Evolutionary conservation across 2,329 filamentous ascomycete species (phyloP).

Genomic region (Clarireedia monteithiana): DNA sequence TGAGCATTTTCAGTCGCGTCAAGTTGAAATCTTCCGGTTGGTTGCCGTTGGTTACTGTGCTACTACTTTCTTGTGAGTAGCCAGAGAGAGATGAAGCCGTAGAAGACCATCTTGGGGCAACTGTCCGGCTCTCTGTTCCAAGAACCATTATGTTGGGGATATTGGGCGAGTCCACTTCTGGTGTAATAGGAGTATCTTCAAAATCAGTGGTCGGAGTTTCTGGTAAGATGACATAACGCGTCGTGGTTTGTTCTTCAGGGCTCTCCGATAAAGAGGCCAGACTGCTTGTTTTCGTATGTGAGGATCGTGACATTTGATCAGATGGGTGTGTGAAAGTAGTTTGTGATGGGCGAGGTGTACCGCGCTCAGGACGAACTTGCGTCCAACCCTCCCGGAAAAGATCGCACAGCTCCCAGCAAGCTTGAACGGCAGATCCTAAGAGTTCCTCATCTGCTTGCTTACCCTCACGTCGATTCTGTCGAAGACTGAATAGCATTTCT

Average conservation of each 20-base stretch:
- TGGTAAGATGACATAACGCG: conserved; percentile 35
- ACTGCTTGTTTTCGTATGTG: conserved; percentile 31
- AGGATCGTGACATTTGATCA: conserved; percentile 23
- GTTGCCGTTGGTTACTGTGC: conserved; percentile 63
- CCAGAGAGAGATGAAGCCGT: conserved; percentile 69
- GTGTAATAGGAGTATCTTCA: conserved; percentile 79
- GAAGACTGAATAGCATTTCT: conserved; percentile 86
- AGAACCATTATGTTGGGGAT: conserved; percentile 85
- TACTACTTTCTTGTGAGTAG: conserved; percentile 66
- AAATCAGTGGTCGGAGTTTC: conserved; percentile 95
- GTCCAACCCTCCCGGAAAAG: conserved; percentile 91
- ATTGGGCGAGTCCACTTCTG: conserved; percentile 65
- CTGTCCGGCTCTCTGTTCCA: conserved; percentile 57
- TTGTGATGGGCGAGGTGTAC: conserved; percentile 76
- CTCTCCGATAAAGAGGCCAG: conserved; percentile 41
- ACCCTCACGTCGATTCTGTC: conserved; percentile 71
- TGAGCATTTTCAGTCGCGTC: conserved; percentile 67
- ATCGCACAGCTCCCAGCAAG: conserved; percentile 91
- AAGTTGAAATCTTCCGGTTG: conserved; percentile 67
- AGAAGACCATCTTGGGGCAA: conserved; percentile 60
- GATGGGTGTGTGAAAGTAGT: conserved; percentile 48
- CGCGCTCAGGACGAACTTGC: conserved; percentile 75
- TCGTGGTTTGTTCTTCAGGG: conserved; percentile 30
- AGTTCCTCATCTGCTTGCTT: conserved; percentile 73
- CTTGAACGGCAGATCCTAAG: conserved; percentile 78